Conservation (phyloP, 306 rosid species). For the Argentina anserina region DNA sequence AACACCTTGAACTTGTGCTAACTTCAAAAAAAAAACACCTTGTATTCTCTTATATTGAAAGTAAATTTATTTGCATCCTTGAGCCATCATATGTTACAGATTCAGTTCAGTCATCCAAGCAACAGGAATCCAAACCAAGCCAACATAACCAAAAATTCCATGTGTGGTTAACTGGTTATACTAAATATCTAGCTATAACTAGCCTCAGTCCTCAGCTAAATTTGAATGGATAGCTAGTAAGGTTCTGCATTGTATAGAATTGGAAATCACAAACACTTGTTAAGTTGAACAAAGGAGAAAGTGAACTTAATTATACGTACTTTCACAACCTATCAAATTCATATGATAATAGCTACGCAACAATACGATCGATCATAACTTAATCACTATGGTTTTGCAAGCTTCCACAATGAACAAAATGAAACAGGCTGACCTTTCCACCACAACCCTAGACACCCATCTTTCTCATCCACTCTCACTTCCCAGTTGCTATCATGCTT, state of each 20-base stretch:
- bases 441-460: constrained; percentile 58
- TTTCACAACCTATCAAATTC: not conserved
- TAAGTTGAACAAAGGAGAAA: not conserved
- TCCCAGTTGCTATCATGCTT: constrained; percentile 86
- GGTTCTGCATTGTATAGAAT: not conserved
- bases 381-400: constrained; percentile 18
- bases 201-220: not conserved
- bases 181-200: no score
- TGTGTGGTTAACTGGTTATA: not conserved
- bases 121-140: not conserved
- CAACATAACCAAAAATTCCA: not conserved
- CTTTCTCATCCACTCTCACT: constrained; percentile 65
- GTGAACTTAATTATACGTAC: not conserved
- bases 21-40: no score
- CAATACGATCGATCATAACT: not conserved
- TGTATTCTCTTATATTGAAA: no score
- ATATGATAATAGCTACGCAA: not conserved
- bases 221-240: not conserved
- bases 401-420: constrained; percentile 77
- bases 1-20: no score
- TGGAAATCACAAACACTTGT: not conserved
- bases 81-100: not conserved
- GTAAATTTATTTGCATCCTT: no score
- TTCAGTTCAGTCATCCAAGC: not conserved
- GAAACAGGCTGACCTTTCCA: constrained; percentile 84